These are phyloP conservation scores for Hygrocybe coccinea DNA, from an alignment of 768 basidiomycete genomes.

Conservation along the genomic window DNA sequence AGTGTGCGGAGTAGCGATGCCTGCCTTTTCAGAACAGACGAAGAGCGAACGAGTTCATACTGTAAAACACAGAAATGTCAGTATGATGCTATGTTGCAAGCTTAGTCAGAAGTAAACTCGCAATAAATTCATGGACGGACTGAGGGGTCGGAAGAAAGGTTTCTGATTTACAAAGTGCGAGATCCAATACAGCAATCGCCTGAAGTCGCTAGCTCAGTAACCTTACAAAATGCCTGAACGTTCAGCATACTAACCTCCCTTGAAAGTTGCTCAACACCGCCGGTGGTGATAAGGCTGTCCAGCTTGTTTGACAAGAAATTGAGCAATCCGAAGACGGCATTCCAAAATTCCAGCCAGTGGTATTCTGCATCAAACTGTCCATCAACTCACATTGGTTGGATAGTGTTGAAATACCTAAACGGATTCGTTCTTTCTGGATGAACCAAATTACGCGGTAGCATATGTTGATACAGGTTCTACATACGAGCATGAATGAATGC, in stretches of 20 bases:
- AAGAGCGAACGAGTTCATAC: conserved; percentile 65
- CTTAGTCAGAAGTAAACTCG: conserved; percentile 30
- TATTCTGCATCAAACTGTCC: conserved; percentile 42
- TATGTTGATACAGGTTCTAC: conserved; percentile 52
- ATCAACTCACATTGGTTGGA: background rate
- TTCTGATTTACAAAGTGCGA: conserved; percentile 50
- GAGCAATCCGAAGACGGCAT: conserved; percentile 48
- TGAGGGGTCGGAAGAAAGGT: conserved; percentile 48
- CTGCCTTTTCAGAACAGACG: conserved; percentile 46
- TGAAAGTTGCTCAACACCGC: conserved; percentile 48
- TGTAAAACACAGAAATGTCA: conserved; percentile 20
- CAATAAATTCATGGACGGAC: conserved; percentile 57
- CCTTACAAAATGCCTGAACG: background rate
- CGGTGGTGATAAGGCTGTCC: conserved; percentile 48
- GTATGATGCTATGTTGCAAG: background rate
- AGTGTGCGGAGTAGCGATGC: conserved; percentile 39
- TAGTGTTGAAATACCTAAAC: conserved; percentile 43
- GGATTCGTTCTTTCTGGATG: conserved; percentile 47
- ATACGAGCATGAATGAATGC: background rate
- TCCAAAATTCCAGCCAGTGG: conserved; percentile 64
- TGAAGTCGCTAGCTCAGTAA: conserved; percentile 14
- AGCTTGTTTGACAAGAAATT: conserved; percentile 53
- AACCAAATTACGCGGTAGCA: conserved; percentile 55
- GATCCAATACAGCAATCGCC: conserved; percentile 52
- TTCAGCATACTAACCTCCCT: conserved; percentile 45